Evolutionary conservation across 805 yeast species (phyloP).

Genomic region (Starmerella kuoi): DNA sequence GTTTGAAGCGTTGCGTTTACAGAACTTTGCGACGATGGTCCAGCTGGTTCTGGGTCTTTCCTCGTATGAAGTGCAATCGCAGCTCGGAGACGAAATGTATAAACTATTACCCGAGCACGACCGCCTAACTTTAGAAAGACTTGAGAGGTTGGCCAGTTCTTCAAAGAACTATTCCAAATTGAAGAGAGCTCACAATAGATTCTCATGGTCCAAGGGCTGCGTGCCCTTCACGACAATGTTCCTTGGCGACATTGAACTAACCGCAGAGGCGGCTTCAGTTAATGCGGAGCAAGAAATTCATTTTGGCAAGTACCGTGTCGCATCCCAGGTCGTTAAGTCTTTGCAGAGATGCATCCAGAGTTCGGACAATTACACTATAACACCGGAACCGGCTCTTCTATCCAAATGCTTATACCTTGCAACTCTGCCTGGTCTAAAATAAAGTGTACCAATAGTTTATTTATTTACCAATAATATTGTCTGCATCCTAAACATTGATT

Average conservation of each 20-base stretch:
- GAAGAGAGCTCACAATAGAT: slow-evolving; percentile 48
- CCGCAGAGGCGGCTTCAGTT: slow-evolving; percentile 48
- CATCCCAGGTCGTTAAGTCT: slow-evolving; percentile 65
- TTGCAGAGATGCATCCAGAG: slow-evolving; percentile 75
- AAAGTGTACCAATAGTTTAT: neutral
- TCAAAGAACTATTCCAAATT: slow-evolving; percentile 57
- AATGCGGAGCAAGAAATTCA: slow-evolving; percentile 42
- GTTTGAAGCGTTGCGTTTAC: slow-evolving; percentile 53
- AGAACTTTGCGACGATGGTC: slow-evolving; percentile 78
- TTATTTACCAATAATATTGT: neutral
- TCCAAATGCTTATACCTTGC: slow-evolving; percentile 52
- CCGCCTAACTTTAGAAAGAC: slow-evolving; percentile 47
- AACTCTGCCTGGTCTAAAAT: slow-evolving; percentile 4
- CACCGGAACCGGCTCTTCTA: slow-evolving; percentile 48
- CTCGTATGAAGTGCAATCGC: slow-evolving; percentile 35
- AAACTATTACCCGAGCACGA: slow-evolving; percentile 59
- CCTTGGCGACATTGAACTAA: slow-evolving; percentile 67
- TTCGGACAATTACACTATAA: slow-evolving; percentile 54
- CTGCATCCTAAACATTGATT: neutral
- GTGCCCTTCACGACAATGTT: slow-evolving; percentile 85
- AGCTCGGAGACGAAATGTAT: slow-evolving; percentile 59
- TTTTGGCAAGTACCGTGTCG: slow-evolving; percentile 61
- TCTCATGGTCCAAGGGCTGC: slow-evolving; percentile 59
- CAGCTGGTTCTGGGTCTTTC: slow-evolving; percentile 75
- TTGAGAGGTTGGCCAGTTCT: slow-evolving; percentile 66